phyloP scores from a whole-genome alignment of 129 eudicot genomes.

The Artemisia argyi region DNA sequence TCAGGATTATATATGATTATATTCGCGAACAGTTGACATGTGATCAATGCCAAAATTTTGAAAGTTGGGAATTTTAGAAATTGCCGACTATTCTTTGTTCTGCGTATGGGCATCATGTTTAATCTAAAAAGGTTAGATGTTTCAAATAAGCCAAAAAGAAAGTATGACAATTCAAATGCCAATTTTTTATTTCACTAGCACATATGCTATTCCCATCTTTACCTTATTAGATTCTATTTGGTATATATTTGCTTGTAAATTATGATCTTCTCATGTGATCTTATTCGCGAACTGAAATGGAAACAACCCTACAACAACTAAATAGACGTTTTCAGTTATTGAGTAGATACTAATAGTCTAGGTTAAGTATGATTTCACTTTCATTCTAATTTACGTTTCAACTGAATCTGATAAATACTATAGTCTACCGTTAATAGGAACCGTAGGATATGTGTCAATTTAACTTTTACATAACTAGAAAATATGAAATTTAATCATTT shows the following conservation, averaged over 20 bases:
- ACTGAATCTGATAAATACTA: no score
- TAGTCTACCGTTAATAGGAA: no score
- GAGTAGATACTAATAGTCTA: no score
- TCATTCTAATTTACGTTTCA: not conserved
- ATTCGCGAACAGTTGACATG: conserved; percentile 27
- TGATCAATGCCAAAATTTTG: not conserved
- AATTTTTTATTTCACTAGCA: conserved; percentile 17
- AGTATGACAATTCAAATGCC: not conserved
- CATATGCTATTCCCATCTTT: conserved; percentile 17
- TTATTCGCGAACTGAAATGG: not conserved
- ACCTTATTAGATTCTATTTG: not conserved
- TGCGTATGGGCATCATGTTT: conserved; percentile 23
- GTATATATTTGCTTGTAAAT: not conserved
- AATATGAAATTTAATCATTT: no score
- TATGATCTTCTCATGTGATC: not conserved
- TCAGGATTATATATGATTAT: not conserved
- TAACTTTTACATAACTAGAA: no score
- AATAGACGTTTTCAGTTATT: no score
- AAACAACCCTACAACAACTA: not conserved
- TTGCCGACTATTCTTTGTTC: conserved; percentile 16
- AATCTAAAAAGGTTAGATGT: conserved; percentile 3
- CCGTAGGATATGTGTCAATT: no score
- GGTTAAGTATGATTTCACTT: no score
- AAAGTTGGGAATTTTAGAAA: conserved; percentile 2
- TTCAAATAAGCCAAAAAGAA: conserved; percentile 20